Base-by-base conservation (phyloP, 2,329 filamentous ascomycete species). In the Magnaporthiopsis rhizophila region DNA sequence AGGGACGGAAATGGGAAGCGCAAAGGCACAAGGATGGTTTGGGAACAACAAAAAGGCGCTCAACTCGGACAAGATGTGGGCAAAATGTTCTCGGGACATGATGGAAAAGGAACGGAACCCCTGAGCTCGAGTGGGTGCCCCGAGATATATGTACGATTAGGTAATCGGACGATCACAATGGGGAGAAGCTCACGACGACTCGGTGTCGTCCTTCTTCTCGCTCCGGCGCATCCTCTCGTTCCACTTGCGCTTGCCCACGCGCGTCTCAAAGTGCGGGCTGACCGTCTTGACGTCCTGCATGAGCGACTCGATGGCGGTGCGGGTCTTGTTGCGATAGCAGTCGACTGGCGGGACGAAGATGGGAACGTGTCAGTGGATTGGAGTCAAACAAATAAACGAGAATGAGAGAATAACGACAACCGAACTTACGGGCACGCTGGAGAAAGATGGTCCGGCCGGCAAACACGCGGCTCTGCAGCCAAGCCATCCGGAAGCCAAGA, bases 391-490 rank as follows among this genome's bases (percentile, higher is more conserved):
- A 58, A n/a, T 9, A 58, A 30, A 58, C 15, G 3, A 45, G 18
- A 2, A 13, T n/a, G n/a, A n/a, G n/a, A n/a, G n/a, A n/a, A n/a
- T n/a, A n/a, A n/a, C n/a, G n/a, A n/a, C n/a, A n/a, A n/a, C n/a
- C n/a, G n/a, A n/a, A 89, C 92, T 87, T 80, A 97, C 93, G 80
- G 70, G 93, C 93, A 81, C 92, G 88, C 76, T 97, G 94, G 71
- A 97, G 80, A 75, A 97, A 97, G 61, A 97, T 82, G 57, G 89
- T 92, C 69, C 92, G 85, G 15, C 89, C 90, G 1, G 92, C 89
- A 79, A 98, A 97, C 13, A 94, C 91, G 71, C 94, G 84, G 74
- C 92, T 95, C 78, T 98, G 94, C 64, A 93, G 88, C 94, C 95
- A 99, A 61, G 91, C 93, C 90, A 99, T 96, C 60, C 94, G 87